A percentile compares a stretch with the other conserved stretches of the same genome.
Evolutionary conservation across 208 protist species (phyloP).

Genomic region (Trypanosoma theileri): DNA sequence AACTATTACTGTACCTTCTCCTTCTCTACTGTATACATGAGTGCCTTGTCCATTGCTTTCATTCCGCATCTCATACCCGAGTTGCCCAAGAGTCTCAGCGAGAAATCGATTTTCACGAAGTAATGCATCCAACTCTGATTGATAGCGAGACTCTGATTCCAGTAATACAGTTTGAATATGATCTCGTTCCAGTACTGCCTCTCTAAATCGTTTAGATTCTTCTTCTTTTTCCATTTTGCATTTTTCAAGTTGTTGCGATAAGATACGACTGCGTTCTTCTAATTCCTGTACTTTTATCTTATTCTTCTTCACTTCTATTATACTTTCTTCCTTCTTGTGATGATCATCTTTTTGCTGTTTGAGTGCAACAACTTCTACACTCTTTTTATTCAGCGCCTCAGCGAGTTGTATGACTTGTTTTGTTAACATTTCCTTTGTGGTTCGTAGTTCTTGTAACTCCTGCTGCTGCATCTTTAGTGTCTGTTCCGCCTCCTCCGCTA

Average conservation of each 20-base stretch:
- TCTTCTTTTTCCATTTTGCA: not conserved
- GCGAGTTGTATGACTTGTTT: slow-evolving; percentile 9
- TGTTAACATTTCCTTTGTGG: not conserved
- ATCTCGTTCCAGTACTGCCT: slow-evolving; percentile 8
- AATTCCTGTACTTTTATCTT: not conserved
- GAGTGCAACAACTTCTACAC: slow-evolving; percentile 9
- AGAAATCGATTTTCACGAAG: slow-evolving; percentile 13
- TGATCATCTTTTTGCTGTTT: not conserved
- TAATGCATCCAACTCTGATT: slow-evolving; percentile 2
- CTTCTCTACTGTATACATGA: not conserved
- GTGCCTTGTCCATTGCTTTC: not conserved
- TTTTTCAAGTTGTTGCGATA: not conserved
- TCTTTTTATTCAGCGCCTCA: slow-evolving; percentile 24
- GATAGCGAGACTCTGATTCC: slow-evolving; percentile 5
- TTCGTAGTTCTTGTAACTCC: not conserved
- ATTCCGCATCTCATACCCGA: not conserved
- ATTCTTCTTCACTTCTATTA: not conserved
- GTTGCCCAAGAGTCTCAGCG: not conserved
- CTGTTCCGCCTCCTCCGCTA: slow-evolving; percentile 16
- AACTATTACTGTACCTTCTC: not conserved
- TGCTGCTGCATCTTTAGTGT: slow-evolving; percentile 3
- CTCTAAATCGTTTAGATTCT: not conserved
- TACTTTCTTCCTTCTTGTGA: not conserved
- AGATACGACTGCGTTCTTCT: not conserved
- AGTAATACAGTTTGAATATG: not conserved